Percentiles rank a stretch among this genome's conserved stretches.
phyloP scores from a whole-genome alignment of 495 filamentous ascomycete species.

The Aspergillus coremiiformis region DNA sequence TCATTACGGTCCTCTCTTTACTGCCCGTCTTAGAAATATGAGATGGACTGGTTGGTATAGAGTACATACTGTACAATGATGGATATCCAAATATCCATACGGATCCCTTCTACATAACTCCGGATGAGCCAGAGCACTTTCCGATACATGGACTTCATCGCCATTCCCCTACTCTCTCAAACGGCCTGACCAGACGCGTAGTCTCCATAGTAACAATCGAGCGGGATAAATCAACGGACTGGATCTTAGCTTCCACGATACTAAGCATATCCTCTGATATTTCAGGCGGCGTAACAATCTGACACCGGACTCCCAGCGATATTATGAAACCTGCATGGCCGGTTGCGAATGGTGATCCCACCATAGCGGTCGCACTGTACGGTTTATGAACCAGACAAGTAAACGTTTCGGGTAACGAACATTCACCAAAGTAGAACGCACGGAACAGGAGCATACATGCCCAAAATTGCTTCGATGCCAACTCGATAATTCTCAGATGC shows the following conservation, averaged over 20 bases:
- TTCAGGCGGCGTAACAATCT: constrained; percentile 22
- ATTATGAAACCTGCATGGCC: constrained; percentile 25
- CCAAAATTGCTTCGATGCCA: constrained; percentile 49
- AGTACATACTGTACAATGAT: background rate
- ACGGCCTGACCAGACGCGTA: constrained; percentile 36
- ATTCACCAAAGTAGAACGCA: constrained; percentile 65
- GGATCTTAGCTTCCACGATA: constrained; percentile 53
- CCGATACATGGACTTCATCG: background rate
- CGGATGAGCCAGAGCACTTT: background rate
- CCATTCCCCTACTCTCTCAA: constrained; percentile 33
- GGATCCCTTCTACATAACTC: background rate
- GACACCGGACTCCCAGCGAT: constrained; percentile 28
- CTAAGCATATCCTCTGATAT: constrained; percentile 36
- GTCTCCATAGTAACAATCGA: constrained; percentile 46
- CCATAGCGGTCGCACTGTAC: constrained; percentile 25
- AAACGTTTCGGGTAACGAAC: constrained; percentile 55
- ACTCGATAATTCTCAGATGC: constrained; percentile 28
- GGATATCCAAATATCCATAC: background rate
- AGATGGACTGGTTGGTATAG: background rate
- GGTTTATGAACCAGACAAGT: constrained; percentile 41
- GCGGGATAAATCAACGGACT: constrained; percentile 46
- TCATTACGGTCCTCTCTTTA: too few relatives aligned
- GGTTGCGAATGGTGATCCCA: constrained; percentile 14
- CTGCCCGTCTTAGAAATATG: background rate
- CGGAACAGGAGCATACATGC: constrained; percentile 63